Evolutionary conservation across 139 green algal species (phyloP), one percentile per base, ranked within the genome.

Genomic region (Nannochloris sp.): DNA sequence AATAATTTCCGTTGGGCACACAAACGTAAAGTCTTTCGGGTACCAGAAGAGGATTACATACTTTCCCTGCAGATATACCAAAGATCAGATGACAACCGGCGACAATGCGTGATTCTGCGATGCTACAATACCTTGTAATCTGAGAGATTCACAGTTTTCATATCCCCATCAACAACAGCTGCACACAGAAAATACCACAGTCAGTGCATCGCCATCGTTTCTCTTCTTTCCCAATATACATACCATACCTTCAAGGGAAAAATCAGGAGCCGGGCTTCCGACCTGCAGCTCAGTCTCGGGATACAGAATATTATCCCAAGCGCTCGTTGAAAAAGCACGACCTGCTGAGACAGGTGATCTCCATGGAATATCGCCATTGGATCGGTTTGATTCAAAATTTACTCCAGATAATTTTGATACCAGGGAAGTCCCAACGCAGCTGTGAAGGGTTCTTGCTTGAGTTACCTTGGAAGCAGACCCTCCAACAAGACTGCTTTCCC

Each of bases 1-100:
- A 53, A 93, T 92, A 70, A 92, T 93, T 72, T 94, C 87, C 0
- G 84, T 89, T n/a, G 73, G 78, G 64, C 67, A 81, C 9, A 81
- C 72, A 75, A 73, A 83, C 11, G 75, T 81, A 44, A 83, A 83
- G 29, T 77, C 74, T 43, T 72, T 82, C 24, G 76, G 76, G 54
- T 89, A 91, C 64, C 76, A 90, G 63, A 92, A 87, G 3, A 90
- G 76, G 24, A 85, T 74, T 8, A 87, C 83, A 55, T 82, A 87
- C n/a, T 57, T 66, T 34, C 48, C 57, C 67, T 58, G 63, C 46
- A 21, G 3, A 53, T 2, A 40, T 11, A 40, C 8, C 3, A 40
- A 11, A 11, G 7, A 40, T 12, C 8, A 40, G 34, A 40, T 2
- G 8, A 11, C 8, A 40, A 8, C 8, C 14, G 7, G 34, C 34